phyloP scores from a whole-genome alignment of 176 grass and related monocot genomes.

The Zizania latifolia region DNA sequence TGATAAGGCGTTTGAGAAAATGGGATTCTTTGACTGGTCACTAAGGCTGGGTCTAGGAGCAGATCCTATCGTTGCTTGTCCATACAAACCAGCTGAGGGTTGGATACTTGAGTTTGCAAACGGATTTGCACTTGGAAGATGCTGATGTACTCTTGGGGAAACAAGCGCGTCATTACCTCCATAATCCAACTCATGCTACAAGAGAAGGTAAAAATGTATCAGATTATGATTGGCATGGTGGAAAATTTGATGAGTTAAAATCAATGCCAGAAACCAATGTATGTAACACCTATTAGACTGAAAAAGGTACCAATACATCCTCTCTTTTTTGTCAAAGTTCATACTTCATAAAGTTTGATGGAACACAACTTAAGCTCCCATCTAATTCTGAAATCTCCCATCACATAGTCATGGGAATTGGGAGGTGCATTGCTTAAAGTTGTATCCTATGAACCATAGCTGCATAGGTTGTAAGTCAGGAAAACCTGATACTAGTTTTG shows the following conservation, averaged over 20 bases:
- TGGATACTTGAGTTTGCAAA: constrained; percentile 43
- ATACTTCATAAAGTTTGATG: constrained; percentile 13
- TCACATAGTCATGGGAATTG: not conserved
- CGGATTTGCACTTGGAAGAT: constrained; percentile 35
- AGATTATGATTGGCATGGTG: constrained; percentile 6
- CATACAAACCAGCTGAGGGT: constrained; percentile 28
- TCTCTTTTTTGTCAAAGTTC: not conserved
- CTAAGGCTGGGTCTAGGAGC: constrained; percentile 41
- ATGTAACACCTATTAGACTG: constrained; percentile 12
- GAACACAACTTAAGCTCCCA: constrained; percentile 6
- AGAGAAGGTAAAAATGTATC: constrained; percentile 19
- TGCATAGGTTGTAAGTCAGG: not conserved
- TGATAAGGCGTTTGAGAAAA: constrained; percentile 76
- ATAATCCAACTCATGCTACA: constrained; percentile 80
- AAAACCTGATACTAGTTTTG: not conserved
- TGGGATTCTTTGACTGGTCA: constrained; percentile 62
- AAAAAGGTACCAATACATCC: not conserved
- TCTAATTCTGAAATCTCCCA: not conserved
- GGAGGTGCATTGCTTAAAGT: not conserved
- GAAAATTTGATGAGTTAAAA: no score
- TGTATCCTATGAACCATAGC: not conserved
- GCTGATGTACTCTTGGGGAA: constrained; percentile 49
- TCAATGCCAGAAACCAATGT: not conserved
- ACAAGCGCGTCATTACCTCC: constrained; percentile 58
- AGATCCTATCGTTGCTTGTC: constrained; percentile 25